Evolutionary conservation across 2,329 filamentous ascomycete genomes (phyloP), one percentile per base, ranked within the genome.

Genomic region (Leptodontidium sp.): DNA sequence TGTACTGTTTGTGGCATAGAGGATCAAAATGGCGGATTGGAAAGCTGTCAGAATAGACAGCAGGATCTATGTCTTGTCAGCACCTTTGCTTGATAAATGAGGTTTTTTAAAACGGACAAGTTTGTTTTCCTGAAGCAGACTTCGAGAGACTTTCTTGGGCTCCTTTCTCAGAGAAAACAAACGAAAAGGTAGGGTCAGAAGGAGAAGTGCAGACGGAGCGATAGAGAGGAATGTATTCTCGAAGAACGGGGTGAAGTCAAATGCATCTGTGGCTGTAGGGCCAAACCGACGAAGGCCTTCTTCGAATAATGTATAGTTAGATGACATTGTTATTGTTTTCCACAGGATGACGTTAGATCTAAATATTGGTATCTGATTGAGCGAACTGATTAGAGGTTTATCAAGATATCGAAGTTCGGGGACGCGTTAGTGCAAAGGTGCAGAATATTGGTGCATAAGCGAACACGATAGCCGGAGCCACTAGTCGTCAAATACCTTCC

Each of bases 161-260:
- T 70, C 67, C 35, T 64, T 65, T 35, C 50, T 49, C 15, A 75
- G 52, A 26, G 38, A 63, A 11, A 68, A 61, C 45, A 75, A 32
- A 66, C 75, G 71, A 7, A 72, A 32, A 0, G 71, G 74, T 4
- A 72, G 14, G n/a, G 71, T 7, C 3, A 74, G 9, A 15, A 76
- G 68, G 9, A 76, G 52, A 1, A 74, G 26, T 7, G 61, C 55
- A 5, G 72, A 74, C 15, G 74, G 70, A 3, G 72, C 26, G 26
- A 75, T 73, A 35, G 69, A 74, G 1, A 76, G 61, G 47, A 76
- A 53, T 3, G 67, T 58, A 63, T 74, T 67, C 65, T 77, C 69
- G 45, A 75, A 75, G 5, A 72, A 45, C 12, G 70, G 70, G 9
- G 71, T 75, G 58, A 77, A 77, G 32, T 76, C 76, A 68, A 76